Percentiles rank a stretch among this genome's conserved stretches.
phyloP scores from a whole-genome alignment of 192 early-diverging fungal species.

The Gaertneriomyces sp. region DNA sequence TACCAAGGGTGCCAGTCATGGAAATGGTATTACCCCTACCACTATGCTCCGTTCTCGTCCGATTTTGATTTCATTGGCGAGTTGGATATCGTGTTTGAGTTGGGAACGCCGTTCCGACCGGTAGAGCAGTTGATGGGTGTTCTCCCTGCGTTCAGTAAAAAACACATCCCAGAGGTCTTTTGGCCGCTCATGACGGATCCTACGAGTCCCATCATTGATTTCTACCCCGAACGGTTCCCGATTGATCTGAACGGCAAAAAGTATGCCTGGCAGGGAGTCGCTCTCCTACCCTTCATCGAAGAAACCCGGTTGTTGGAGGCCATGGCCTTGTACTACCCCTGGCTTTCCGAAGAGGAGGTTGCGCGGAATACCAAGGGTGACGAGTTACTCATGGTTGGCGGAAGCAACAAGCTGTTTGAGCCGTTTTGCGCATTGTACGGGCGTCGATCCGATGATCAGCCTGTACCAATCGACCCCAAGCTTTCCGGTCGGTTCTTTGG shows the following conservation, averaged over 20 bases:
- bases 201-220: conserved; percentile 87
- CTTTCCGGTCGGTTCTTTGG: conserved; percentile 34
- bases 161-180: conserved; percentile 77
- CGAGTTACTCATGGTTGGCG: conserved; percentile 40
- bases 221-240: conserved; percentile 89
- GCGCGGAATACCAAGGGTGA: conserved; percentile 39
- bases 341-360: conserved; percentile 44
- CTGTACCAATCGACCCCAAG: conserved; percentile 33
- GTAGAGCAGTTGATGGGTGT: conserved; percentile 99
- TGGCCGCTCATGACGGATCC: conserved; percentile 81
- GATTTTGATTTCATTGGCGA: conserved; percentile 58
- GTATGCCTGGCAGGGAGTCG: conserved; percentile 97
- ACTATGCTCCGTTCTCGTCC: conserved; percentile 93
- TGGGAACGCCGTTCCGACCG: conserved; percentile 85
- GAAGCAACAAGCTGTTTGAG: conserved; percentile 38
- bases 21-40: conserved; percentile 98
- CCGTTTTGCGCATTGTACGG: conserved; percentile 41
- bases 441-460: conserved; percentile 15
- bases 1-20: conserved; percentile 94
- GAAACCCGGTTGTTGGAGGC: conserved; percentile 78
- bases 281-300: conserved; percentile 97
- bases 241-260: conserved; percentile 98
- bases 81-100: conserved; percentile 68
- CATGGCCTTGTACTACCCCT: conserved; percentile 55
- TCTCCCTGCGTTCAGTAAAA: conserved; percentile 78